phyloP scores from a whole-genome alignment of 2,329 filamentous ascomycete genomes.

The Monilinia aucupariae region DNA sequence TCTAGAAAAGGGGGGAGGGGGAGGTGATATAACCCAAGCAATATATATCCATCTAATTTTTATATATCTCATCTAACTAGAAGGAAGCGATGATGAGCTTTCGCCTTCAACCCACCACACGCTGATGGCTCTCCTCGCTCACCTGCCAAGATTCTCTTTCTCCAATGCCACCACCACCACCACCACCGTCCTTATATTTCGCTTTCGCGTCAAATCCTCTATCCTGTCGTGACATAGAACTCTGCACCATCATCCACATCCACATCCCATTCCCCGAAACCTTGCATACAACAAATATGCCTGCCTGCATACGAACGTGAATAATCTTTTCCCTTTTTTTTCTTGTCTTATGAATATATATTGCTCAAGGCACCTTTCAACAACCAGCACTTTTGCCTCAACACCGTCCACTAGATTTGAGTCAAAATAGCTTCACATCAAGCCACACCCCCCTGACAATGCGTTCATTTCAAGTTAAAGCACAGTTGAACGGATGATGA shows the following conservation, averaged over 20 bases:
- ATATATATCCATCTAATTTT: too few species aligned
- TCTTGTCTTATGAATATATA: background rate
- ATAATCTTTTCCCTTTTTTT: background rate
- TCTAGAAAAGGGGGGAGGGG: too few species aligned
- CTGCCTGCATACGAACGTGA: background rate
- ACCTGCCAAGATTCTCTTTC: too few species aligned
- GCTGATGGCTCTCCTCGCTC: too few species aligned
- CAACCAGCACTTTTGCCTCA: background rate
- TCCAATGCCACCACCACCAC: too few species aligned
- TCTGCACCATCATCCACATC: background rate
- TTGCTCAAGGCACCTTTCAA: background rate
- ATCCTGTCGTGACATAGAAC: background rate
- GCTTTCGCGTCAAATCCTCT: background rate
- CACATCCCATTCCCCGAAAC: background rate
- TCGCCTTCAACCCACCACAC: too few species aligned
- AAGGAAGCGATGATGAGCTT: too few species aligned
- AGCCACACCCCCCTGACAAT: background rate
- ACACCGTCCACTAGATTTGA: background rate
- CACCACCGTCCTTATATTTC: too few species aligned
- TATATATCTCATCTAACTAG: too few species aligned
- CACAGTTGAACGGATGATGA: background rate
- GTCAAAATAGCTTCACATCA: background rate
- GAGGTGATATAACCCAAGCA: too few species aligned
- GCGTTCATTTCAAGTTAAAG: background rate
- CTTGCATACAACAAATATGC: background rate